phyloP scores from a whole-genome alignment of 495 filamentous ascomycete genomes.

The Xylaria nigripes region DNA sequence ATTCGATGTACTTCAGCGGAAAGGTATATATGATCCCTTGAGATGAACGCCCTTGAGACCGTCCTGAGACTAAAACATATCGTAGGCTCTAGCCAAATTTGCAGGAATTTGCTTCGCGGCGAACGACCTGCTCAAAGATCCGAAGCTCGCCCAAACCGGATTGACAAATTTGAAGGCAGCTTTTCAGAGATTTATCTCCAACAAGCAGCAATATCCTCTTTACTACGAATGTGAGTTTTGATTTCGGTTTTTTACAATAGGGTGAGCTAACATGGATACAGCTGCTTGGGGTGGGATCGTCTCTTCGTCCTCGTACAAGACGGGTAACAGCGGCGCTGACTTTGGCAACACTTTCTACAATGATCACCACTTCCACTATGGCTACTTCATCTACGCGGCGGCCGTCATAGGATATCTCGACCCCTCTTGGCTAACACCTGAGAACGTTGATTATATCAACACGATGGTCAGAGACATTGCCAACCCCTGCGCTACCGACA shows the following conservation, averaged over 20 bases:
- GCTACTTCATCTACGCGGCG: conserved; percentile 85
- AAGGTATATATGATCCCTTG: conserved; percentile 51
- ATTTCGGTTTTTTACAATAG: background rate
- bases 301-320: conserved; percentile 69
- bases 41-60: background rate
- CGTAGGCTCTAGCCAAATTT: conserved; percentile 74
- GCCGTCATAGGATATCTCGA: conserved; percentile 80
- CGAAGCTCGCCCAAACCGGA: conserved; percentile 50
- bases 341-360: conserved; percentile 87
- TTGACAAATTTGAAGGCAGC: conserved; percentile 62
- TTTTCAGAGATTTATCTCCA: conserved; percentile 68
- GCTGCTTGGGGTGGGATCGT: conserved; percentile 79
- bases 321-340: conserved; percentile 59
- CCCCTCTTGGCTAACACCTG: conserved; percentile 54
- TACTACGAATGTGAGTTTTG: conserved; percentile 59
- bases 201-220: conserved; percentile 68
- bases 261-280: conserved; percentile 17
- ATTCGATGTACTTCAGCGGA: conserved; percentile 93
- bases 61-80: background rate
- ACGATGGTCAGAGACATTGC: conserved; percentile 68
- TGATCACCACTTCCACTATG: conserved; percentile 91
- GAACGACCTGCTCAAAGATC: conserved; percentile 56
- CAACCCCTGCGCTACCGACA: conserved; percentile 64
- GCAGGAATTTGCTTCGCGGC: conserved; percentile 63
- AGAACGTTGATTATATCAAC: conserved; percentile 74